These are phyloP conservation scores for Pancytospora epiphaga DNA, from an alignment of 371 early-diverging fungal genomes.

Conservation along the genomic window DNA sequence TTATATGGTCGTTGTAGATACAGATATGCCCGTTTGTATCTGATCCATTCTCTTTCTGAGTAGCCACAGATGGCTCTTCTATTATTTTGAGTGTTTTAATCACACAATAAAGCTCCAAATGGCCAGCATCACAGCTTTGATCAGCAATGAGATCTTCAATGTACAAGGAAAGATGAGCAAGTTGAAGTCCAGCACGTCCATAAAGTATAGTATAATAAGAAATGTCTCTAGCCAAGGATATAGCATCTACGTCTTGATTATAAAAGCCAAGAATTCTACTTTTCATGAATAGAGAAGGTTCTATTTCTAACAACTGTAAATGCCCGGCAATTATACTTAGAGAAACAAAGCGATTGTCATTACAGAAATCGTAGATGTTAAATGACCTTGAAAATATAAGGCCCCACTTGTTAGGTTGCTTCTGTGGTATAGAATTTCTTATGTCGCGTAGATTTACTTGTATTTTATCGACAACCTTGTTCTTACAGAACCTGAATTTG, in stretches of 20 bases:
- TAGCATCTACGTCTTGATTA: background rate
- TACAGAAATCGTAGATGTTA: background rate
- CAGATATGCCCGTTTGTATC: background rate
- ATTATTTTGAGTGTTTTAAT: background rate
- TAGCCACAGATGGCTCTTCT: background rate
- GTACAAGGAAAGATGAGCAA: background rate
- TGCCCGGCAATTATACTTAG: background rate
- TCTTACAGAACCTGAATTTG: background rate
- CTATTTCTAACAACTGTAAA: background rate
- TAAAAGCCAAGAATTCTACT: background rate
- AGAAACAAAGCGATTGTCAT: background rate
- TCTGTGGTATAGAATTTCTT: background rate
- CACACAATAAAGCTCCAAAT: background rate
- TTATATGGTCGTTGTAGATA: background rate
- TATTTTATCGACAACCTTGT: background rate
- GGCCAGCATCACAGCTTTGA: background rate
- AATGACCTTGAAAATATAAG: background rate
- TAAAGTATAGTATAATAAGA: background rate
- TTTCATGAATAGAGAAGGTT: background rate
- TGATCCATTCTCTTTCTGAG: background rate
- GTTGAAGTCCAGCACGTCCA: background rate
- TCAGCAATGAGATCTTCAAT: background rate
- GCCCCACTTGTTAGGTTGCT: background rate
- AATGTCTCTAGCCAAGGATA: background rate
- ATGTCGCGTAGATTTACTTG: background rate